Base-by-base conservation (phyloP, 2,329 filamentous ascomycete species). In the Phyllosticta ampelicida region DNA sequence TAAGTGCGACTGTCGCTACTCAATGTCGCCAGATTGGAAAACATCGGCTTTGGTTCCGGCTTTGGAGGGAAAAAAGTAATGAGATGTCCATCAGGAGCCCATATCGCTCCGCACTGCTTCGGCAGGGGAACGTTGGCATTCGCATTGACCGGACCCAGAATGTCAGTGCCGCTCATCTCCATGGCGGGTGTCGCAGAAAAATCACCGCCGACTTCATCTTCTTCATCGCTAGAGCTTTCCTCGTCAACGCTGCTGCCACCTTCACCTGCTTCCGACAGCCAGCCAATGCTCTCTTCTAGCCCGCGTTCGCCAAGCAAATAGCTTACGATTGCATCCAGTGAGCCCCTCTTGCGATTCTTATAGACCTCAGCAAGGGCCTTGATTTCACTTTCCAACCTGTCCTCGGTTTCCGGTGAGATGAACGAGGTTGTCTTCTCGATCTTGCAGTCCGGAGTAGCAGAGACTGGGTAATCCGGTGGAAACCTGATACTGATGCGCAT, bases 171-270 rank as follows among this genome's bases (percentile, higher is more conserved):
- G 61, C 77, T 76, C 68, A 74, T 71, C 23, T 75, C 75, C 55
- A 78, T 63, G 48, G 75, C 73, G 58, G 76, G 72, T 3, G 59
- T 70, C 69, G 66, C 73, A 62, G 16, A 73, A 71, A 57, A 76
- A 68, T 67, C 70, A 51, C 68, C 67, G 50, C 68, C 67, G 30
- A 64, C 61, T 59, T 73, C 74, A 53, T 91, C 89, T 63, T 91
- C 88, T 61, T 89, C 86, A 62, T 90, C 86, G 65, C 88, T 95
- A 2, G 90, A 96, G 63, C 89, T 92, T 63, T 94, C 89, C 59
- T 88, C 87, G 28, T 72, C 75, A 60, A 66, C 44, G 60, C 58
- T 18, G 60, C 62, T 44, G 52, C 69, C 68, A 54, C 75, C 69
- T 58, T 72, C 71, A 56, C 82, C 82, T 8, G 87, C 85, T 62